Percentiles rank a stretch among this genome's conserved stretches.
phyloP scores from a whole-genome alignment of 306 rosid species.

The Glycine latifolia region DNA sequence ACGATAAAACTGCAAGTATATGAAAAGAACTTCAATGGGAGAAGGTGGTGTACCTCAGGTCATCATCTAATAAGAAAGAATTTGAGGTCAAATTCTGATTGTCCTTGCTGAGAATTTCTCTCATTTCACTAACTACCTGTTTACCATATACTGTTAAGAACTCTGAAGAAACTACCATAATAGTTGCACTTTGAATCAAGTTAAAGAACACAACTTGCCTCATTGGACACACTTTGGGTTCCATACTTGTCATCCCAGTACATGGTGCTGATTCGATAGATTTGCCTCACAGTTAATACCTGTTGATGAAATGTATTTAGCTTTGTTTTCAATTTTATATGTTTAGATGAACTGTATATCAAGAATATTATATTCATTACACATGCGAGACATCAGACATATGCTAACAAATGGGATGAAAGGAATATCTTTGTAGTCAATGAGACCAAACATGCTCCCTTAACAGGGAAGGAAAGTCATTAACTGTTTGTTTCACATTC shows the following conservation, averaged over 20 bases:
- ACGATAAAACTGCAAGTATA: slow-evolving; percentile 26
- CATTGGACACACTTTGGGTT: slow-evolving; percentile 96
- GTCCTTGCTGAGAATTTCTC: slow-evolving; percentile 90
- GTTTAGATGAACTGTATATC: slow-evolving; percentile 14
- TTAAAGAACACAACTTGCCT: slow-evolving; percentile 70
- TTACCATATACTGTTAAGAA: slow-evolving; percentile 47
- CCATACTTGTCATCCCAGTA: slow-evolving; percentile 99
- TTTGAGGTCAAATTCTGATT: slow-evolving; percentile 89
- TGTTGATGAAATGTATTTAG: slow-evolving; percentile 49
- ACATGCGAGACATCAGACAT: slow-evolving; percentile 12
- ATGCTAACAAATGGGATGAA: background rate
- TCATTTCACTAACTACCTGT: slow-evolving; percentile 71
- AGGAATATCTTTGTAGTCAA: slow-evolving; percentile 20
- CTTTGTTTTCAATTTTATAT: slow-evolving; percentile 30
- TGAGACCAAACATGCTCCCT: background rate
- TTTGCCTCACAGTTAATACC: slow-evolving; percentile 96
- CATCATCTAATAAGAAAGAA: slow-evolving; percentile 97
- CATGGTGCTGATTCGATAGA: slow-evolving; percentile 97
- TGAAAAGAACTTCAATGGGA: slow-evolving; percentile 14
- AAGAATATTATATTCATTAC: slow-evolving; percentile 19
- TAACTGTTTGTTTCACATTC: too few species aligned
- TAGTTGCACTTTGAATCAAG: slow-evolving; percentile 37
- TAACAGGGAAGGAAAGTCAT: too few species aligned
- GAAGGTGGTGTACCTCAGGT: slow-evolving; percentile 74
- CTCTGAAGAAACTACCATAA: background rate